Evolutionary conservation across 768 basidiomycete genomes (phyloP), one percentile per base, ranked within the genome.

Genomic region (Lentinula detonsa): DNA sequence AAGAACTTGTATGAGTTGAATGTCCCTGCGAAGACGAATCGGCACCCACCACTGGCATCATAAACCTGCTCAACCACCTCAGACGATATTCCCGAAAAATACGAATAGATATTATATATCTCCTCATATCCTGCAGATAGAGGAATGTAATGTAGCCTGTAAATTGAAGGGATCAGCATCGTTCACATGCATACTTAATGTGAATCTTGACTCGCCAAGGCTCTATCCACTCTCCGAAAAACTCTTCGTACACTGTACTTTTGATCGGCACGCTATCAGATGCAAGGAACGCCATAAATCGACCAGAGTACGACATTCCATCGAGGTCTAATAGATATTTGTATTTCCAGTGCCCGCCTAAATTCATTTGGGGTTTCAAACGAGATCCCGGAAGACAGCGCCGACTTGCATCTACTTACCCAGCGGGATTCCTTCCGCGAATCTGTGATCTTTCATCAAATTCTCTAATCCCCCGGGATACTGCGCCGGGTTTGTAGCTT

Each of bases 91-190:
- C 96, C 95, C 0, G 92, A 93, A 77, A 98, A 98, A 78, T 88
- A 98, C 2, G 93, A 83, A 68, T 92, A 85, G 60, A 98, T 83
- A 70, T 98, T 95, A 77, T 98, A 97, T 57, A 98, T 86, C 74
- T 98, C 96, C 46, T 81, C 74, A 73, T 97, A 98, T 4, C 86
- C 80, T 45, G 88, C 80, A 0, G 94, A 94, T 40, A 99, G 74
- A 0, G 96, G 96, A 65, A 99, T 95, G 70, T 85, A 99, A 74
- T 99, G 96, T 23, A 98, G 79, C 95, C 93, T 93, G 95, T 59
- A 90, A 1, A 37, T 16, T 13, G 13, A 39, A 50, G 34, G 11
- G 45, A 6, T 46, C 0, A 46, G 45, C 15, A 46, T 28, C 28
- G 28, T 28, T 28, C 3, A 28, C 28, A 16, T 23, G 16, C n/a